Evolutionary conservation across 2,329 filamentous ascomycete genomes (phyloP), one percentile per base, ranked within the genome.

Genomic region (Cercospora zeina): DNA sequence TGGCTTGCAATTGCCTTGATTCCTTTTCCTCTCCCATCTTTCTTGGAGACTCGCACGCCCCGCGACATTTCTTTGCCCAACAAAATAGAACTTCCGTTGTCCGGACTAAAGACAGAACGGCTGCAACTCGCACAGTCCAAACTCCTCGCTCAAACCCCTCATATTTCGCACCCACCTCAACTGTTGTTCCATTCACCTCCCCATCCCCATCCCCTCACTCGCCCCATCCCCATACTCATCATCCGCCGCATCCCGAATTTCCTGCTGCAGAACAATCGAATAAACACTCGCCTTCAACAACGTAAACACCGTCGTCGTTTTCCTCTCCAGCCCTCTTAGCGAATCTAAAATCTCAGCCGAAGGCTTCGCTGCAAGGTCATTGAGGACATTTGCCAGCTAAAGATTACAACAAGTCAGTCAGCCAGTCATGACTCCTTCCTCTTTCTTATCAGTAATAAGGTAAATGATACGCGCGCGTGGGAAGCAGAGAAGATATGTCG

Each of bases 201-300:
- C 37, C 24, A 42, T 39, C 42, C 54, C 47, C 62, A 51, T 39
- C 24, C 54, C 24, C 11, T 16, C 58, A 30, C 51, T 36, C 19
- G 51, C 30, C 16, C 19, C 30, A 34, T 27, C 37, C 19, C 42
- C 16, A n/a, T 19, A 27, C 36, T 31, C 54, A 21, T 53, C 54
- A 11, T 56, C 61, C 34, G 82, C 82, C 54, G 85, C 89, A 77
- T 88, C 90, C 66, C 89, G 87, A 71, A 96, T 91, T 83, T 97
- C 91, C 83, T 97, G 93, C 83, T 99, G 93, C 80, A 99, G 77
- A 65, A 99, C 93, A 80, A 99, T 99, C 74, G 90, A 96, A 80
- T 99, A 99, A 67, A 99, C 95, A 77, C 93, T 97, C 16, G 95
- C 93, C 81, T 99, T 99, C 74, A 99, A 83, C 74, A 97, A 78